Conservation (phyloP, 129 eudicot genomes). For the Logfia minima region DNA sequence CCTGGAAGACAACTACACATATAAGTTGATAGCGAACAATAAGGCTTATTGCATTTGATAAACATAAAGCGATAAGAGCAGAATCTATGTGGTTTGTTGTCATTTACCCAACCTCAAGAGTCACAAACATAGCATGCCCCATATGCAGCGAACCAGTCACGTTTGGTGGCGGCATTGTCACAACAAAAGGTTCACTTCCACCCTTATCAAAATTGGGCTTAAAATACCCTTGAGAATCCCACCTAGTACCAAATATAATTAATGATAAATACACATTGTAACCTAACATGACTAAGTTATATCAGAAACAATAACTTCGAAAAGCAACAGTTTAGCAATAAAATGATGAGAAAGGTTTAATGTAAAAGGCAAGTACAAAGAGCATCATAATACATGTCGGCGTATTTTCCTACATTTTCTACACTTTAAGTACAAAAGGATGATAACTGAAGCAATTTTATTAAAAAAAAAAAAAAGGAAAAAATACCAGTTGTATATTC, state of each 20-base stretch:
- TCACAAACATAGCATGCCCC: constrained; percentile 99
- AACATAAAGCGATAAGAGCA: background rate
- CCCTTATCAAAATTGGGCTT: constrained; percentile 74
- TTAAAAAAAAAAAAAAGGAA: background rate
- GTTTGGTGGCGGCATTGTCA: constrained; percentile 98
- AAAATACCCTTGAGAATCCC: constrained; percentile 98
- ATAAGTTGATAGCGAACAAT: constrained; percentile 2
- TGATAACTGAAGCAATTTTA: background rate
- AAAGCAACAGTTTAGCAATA: too few species aligned
- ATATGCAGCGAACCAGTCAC: constrained; percentile 99
- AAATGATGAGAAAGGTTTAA: too few species aligned
- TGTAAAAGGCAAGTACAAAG: too few species aligned
- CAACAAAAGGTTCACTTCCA: constrained; percentile 70
- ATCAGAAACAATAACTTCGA: too few species aligned
- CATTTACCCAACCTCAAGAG: constrained; percentile 80
- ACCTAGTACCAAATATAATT: constrained; percentile 52
- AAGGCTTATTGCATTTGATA: too few species aligned
- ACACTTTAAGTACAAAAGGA: background rate
- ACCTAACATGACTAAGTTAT: background rate
- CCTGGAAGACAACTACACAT: constrained; percentile 47
- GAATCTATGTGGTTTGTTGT: background rate
- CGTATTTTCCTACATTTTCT: background rate
- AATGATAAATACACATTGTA: constrained; percentile 7
- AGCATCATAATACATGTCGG: too few species aligned
- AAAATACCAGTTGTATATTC: constrained; percentile 85